Evolutionary conservation across 2,329 filamentous ascomycete species (phyloP).

Genomic region (Ascochyta viciae-villosae): DNA sequence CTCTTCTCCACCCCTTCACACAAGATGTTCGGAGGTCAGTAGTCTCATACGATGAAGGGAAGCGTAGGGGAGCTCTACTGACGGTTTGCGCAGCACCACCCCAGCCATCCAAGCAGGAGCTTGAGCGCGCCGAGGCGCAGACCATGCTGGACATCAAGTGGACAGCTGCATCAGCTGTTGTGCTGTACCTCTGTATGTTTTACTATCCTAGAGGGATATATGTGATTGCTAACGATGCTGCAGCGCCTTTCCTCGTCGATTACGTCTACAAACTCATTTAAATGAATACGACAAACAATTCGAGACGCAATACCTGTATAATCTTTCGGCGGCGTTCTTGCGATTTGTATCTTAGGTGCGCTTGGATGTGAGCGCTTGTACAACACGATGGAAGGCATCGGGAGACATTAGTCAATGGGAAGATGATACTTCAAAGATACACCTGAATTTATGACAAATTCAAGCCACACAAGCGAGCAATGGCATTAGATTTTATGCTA

Average conservation of each 20-base stretch:
- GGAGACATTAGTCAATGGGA: not conserved
- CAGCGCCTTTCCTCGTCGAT: conserved; percentile 64
- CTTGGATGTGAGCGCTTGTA: conserved; percentile 15
- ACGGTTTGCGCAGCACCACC: conserved; percentile 65
- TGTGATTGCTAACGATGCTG: conserved; percentile 1
- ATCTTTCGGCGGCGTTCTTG: conserved; percentile 5
- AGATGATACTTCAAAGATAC: not conserved
- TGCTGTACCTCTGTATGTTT: conserved; percentile 78
- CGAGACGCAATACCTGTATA: conserved; percentile 3
- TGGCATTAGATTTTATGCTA: conserved; percentile 12
- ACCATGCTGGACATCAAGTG: conserved; percentile 72
- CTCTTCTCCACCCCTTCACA: not conserved
- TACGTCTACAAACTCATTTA: conserved; percentile 61
- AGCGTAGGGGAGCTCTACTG: not conserved
- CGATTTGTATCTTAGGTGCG: conserved; percentile 12
- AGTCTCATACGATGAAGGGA: not conserved
- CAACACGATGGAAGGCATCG: conserved; percentile 1
- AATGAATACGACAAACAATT: conserved; percentile 11
- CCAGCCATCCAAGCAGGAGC: conserved; percentile 73
- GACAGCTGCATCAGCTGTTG: conserved; percentile 68
- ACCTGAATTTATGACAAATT: not conserved
- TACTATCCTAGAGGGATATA: too few relatives aligned
- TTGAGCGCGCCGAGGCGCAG: conserved; percentile 67
- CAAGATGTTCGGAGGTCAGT: conserved; percentile 65
- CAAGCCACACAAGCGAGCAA: conserved; percentile 1